Percentiles rank a stretch among this genome's conserved stretches.
Evolutionary conservation across 78 protist species (phyloP).

Genomic region (Corallochytrium limacisporum): DNA sequence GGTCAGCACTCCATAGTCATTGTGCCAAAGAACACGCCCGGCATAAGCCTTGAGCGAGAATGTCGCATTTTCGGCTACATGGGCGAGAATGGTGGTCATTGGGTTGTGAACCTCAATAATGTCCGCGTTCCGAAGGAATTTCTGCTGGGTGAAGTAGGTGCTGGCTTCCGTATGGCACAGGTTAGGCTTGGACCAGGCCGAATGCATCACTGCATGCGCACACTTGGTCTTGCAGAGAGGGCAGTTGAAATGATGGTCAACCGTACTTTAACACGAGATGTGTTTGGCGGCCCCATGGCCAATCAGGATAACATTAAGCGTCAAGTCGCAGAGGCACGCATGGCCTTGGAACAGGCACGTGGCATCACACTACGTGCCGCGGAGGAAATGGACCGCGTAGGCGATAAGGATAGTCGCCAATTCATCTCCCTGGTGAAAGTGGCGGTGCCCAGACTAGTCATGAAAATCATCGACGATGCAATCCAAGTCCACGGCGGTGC

Average conservation of each 20-base stretch:
- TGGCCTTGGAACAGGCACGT: slow-evolving; percentile 56
- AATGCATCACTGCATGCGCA: slow-evolving; percentile 82
- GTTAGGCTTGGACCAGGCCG: slow-evolving; percentile 75
- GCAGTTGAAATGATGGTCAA: slow-evolving; percentile 15
- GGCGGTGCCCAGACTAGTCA: slow-evolving; percentile 31
- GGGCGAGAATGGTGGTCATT: slow-evolving; percentile 64
- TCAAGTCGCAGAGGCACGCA: slow-evolving; percentile 44
- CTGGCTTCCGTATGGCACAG: slow-evolving; percentile 59
- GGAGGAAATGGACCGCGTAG: slow-evolving; percentile 26
- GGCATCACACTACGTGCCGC: slow-evolving; percentile 43
- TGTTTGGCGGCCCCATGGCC: slow-evolving; percentile 20
- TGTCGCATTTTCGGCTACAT: slow-evolving; percentile 49
- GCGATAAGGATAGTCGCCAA: slow-evolving; percentile 30
- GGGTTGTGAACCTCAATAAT: slow-evolving; percentile 20
- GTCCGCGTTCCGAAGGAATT: slow-evolving; percentile 43
- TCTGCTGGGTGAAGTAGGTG: slow-evolving; percentile 44
- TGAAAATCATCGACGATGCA: slow-evolving; percentile 48
- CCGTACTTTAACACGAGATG: slow-evolving; percentile 15
- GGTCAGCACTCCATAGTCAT: slow-evolving; percentile 62
- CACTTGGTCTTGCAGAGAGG: slow-evolving; percentile 34
- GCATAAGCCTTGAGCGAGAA: slow-evolving; percentile 26
- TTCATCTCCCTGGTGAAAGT: slow-evolving; percentile 48
- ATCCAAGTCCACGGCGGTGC: slow-evolving; percentile 40
- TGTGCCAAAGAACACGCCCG: slow-evolving; percentile 54
- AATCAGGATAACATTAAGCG: slow-evolving; percentile 8